A percentile compares a stretch with the other conserved stretches of the same genome.
Evolutionary conservation across 768 basidiomycete genomes (phyloP).

Genomic region (Pulveroboletus sp.): DNA sequence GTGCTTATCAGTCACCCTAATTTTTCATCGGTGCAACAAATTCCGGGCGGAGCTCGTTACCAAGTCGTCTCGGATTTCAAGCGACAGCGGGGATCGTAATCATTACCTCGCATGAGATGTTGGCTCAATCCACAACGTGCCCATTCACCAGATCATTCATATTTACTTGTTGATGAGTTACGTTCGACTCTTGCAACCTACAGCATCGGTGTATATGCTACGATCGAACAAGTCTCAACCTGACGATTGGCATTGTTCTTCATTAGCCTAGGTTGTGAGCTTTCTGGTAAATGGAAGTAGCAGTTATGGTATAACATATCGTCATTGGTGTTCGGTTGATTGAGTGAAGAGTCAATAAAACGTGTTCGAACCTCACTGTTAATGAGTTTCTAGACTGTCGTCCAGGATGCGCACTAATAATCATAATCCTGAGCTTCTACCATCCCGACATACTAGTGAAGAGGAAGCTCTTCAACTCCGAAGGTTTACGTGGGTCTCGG

Average conservation of each 20-base stretch:
- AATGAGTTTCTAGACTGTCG: too few relatives aligned
- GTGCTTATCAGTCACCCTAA: neutral
- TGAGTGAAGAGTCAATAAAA: conserved; percentile 1
- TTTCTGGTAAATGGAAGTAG: conserved; percentile 16
- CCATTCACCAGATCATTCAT: neutral
- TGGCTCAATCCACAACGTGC: neutral
- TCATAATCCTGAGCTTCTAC: neutral
- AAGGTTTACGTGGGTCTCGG: conserved; percentile 11
- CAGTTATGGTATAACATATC: neutral
- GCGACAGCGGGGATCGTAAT: neutral
- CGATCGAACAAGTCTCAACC: too few relatives aligned
- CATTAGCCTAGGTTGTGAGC: conserved; percentile 7
- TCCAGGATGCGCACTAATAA: too few relatives aligned
- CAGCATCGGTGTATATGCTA: too few relatives aligned
- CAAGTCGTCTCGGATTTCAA: neutral
- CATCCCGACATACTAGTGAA: neutral
- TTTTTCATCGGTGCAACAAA: neutral
- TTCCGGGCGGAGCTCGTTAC: conserved; percentile 2
- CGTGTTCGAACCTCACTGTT: neutral
- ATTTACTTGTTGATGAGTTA: too few relatives aligned
- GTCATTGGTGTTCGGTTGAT: too few relatives aligned
- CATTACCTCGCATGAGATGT: neutral
- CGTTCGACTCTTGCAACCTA: too few relatives aligned
- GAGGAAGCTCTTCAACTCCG: neutral
- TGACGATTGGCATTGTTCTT: conserved; percentile 9